Percentiles rank a stretch among this genome's conserved stretches.
These are phyloP conservation scores for Blastobotrys terrestris DNA, from an alignment of 805 yeast species.

Conservation along the genomic window DNA sequence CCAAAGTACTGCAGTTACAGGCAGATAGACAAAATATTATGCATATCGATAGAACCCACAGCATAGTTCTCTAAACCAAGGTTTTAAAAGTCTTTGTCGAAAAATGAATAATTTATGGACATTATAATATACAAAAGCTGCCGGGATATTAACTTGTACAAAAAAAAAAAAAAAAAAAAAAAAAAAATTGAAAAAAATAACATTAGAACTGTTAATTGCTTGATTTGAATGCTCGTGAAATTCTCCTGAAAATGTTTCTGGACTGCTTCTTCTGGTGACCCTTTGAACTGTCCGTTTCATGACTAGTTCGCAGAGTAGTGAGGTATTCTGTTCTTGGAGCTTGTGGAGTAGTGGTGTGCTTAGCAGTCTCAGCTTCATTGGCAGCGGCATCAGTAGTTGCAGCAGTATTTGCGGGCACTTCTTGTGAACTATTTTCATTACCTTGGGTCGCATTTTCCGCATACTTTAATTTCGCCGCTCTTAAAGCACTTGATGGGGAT, in stretches of 20 bases:
- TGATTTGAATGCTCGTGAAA: not conserved
- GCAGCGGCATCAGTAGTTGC: not conserved
- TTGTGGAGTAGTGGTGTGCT: too few relatives aligned
- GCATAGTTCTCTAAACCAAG: not conserved
- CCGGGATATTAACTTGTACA: not conserved
- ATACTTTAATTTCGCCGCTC: not conserved
- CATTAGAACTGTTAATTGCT: not conserved
- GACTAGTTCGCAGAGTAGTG: not conserved
- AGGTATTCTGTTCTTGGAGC: not conserved
- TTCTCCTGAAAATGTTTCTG: not conserved
- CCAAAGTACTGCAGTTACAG: not conserved
- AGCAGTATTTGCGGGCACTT: not conserved
- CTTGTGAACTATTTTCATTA: not conserved
- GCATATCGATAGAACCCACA: not conserved
- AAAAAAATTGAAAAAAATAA: too few relatives aligned
- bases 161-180: too few relatives aligned
- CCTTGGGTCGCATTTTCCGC: not conserved
- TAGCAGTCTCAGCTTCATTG: not conserved
- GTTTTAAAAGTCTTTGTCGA: not conserved
- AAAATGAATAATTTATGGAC: not conserved
- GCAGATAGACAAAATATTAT: not conserved
- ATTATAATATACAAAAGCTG: not conserved
- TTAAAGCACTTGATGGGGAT: not conserved
- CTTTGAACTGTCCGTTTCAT: not conserved
- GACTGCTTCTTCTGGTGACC: not conserved